Percentiles rank a stretch among this genome's conserved stretches.
These are phyloP conservation scores for Calocybe indica DNA, from an alignment of 768 basidiomycete species.

Conservation along the genomic window DNA sequence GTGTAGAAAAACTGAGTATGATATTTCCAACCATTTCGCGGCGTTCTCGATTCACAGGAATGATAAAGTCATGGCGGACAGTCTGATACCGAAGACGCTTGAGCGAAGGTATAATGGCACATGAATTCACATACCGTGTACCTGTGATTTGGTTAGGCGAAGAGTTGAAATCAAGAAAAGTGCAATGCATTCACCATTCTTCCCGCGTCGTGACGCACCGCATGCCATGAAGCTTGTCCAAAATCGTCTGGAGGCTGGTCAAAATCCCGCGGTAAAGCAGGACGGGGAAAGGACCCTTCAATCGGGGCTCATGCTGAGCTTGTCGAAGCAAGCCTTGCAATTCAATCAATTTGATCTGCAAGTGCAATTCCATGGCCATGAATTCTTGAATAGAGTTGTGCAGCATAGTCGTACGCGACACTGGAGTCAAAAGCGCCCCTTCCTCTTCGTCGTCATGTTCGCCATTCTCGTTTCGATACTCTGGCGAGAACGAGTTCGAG, in stretches of 20 bases:
- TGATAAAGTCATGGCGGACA: constrained; percentile 81
- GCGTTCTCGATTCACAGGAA: constrained; percentile 84
- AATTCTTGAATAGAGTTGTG: constrained; percentile 74
- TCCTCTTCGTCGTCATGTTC: constrained; percentile 21
- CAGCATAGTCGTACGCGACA: constrained; percentile 36
- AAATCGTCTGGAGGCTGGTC: constrained; percentile 76
- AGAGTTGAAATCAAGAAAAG: constrained; percentile 5
- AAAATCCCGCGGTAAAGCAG: constrained; percentile 78
- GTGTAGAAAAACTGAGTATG: constrained; percentile 79
- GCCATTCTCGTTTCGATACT: constrained; percentile 24
- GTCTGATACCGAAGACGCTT: constrained; percentile 37
- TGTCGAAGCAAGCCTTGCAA: constrained; percentile 82
- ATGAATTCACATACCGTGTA: constrained; percentile 51
- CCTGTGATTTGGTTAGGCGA: constrained; percentile 32
- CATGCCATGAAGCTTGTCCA: constrained; percentile 92
- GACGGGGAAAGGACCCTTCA: constrained; percentile 94
- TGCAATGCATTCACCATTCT: constrained; percentile 62
- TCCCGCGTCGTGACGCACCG: constrained; percentile 94
- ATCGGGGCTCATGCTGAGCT: constrained; percentile 86
- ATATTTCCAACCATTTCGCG: constrained; percentile 95
- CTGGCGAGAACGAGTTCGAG: constrained; percentile 72
- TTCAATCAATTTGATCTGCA: constrained; percentile 87
- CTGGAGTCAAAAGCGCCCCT: constrained; percentile 22
- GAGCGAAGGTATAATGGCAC: not conserved
- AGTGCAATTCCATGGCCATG: constrained; percentile 95